Percentiles rank a stretch among this genome's conserved stretches.
These are phyloP conservation scores for Russula lepida DNA, from an alignment of 768 basidiomycete genomes.

Conservation along the genomic window DNA sequence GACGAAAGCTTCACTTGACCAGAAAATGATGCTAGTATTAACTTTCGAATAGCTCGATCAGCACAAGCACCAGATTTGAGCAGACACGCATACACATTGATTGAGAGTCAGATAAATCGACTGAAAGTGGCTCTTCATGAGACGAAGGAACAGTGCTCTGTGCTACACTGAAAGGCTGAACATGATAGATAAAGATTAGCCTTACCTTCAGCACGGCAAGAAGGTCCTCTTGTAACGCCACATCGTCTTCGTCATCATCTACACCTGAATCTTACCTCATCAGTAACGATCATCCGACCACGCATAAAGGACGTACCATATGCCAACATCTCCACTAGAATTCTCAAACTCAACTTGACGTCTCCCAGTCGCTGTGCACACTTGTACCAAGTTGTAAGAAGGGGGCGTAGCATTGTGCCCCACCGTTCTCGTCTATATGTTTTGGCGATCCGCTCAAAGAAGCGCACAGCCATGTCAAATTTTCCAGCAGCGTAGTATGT, in stretches of 20 bases:
- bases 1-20: conserved; percentile 53
- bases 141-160: conserved; percentile 66
- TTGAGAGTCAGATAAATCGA: conserved; percentile 56
- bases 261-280: conserved; percentile 25
- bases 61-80: conserved; percentile 10
- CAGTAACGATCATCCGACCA: neutral
- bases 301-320: conserved; percentile 43
- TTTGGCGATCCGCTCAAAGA: conserved; percentile 87
- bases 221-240: conserved; percentile 58
- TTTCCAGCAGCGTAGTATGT: conserved; percentile 75
- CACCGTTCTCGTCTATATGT: conserved; percentile 84
- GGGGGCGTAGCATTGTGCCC: conserved; percentile 61
- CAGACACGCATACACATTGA: conserved; percentile 46
- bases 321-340: conserved; percentile 79
- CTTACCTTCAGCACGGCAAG: conserved; percentile 62
- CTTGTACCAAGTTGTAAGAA: conserved; percentile 73
- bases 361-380: conserved; percentile 75
- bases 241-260: conserved; percentile 36
- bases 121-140: conserved; percentile 45
- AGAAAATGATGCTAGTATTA: conserved; percentile 59
- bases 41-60: conserved; percentile 38
- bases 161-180: neutral
- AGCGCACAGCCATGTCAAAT: conserved; percentile 82
- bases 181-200: neutral
- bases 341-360: conserved; percentile 61